A percentile compares a stretch with the other conserved stretches of the same genome.
Conservation (phyloP, 208 protist species). For the Crithidia mellificae region DNA sequence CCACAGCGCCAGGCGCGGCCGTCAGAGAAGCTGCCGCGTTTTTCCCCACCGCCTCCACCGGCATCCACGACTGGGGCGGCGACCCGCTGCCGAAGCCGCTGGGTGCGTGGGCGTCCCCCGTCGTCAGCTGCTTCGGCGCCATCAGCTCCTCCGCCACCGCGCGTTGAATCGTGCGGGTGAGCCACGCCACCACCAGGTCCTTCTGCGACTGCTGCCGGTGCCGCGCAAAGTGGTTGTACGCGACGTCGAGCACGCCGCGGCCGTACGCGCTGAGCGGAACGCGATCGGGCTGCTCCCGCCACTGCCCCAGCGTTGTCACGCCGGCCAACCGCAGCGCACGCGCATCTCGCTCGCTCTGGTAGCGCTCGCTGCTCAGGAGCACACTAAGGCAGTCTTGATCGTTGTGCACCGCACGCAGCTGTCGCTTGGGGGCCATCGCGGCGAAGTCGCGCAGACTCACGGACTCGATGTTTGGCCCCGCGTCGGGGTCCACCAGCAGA, state of each 20-base stretch:
- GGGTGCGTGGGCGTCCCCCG: slow-evolving; percentile 3
- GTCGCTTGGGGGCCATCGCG: slow-evolving; percentile 64
- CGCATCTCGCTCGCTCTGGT: slow-evolving; percentile 64
- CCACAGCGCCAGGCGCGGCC: too few relatives aligned
- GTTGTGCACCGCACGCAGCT: slow-evolving; percentile 56
- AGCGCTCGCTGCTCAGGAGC: slow-evolving; percentile 58
- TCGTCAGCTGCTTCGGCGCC: slow-evolving; percentile 20
- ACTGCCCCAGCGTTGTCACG: slow-evolving; percentile 65
- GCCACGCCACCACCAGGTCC: slow-evolving; percentile 78
- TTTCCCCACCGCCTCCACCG: slow-evolving; percentile 2
- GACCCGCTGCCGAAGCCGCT: neutral
- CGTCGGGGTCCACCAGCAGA: slow-evolving; percentile 61
- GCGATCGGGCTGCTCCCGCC: slow-evolving; percentile 73
- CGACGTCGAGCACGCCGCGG: slow-evolving; percentile 63
- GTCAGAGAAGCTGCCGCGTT: slow-evolving; percentile 14
- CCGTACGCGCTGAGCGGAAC: slow-evolving; percentile 65
- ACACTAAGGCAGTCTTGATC: slow-evolving; percentile 59
- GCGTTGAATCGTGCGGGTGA: slow-evolving; percentile 73
- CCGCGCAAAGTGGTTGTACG: slow-evolving; percentile 40
- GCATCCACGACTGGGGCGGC: neutral
- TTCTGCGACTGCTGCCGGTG: slow-evolving; percentile 39
- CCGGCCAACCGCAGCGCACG: slow-evolving; percentile 69
- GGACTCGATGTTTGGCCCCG: slow-evolving; percentile 51
- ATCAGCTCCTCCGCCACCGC: slow-evolving; percentile 80
- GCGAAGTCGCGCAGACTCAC: slow-evolving; percentile 72